Percentiles rank a stretch among this genome's conserved stretches.
Evolutionary conservation across 169 alveolate species (phyloP).

Genomic region (Plasmodium cynomolgi): DNA sequence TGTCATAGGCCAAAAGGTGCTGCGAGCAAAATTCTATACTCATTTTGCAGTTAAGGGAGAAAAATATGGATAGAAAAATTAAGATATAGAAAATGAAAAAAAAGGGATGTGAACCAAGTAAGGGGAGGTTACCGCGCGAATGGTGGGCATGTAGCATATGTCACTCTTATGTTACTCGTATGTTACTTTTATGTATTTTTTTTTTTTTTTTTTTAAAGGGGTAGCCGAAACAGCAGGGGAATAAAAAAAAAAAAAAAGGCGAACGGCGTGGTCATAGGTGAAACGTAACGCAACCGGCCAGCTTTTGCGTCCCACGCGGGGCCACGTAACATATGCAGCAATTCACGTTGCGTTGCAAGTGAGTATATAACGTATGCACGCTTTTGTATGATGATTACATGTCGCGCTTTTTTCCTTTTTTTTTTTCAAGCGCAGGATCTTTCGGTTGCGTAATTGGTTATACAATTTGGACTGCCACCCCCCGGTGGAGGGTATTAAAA

Average conservation of each 20-base stretch:
- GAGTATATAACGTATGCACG: neutral
- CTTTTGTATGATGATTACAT: neutral
- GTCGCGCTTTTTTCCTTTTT: neutral
- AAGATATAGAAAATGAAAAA: neutral
- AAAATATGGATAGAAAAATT: neutral
- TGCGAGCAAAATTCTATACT: slow-evolving; percentile 42
- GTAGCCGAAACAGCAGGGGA: neutral
- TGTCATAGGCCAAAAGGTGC: slow-evolving; percentile 59
- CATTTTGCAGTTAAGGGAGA: neutral
- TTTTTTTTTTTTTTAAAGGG: neutral
- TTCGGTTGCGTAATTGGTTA: neutral
- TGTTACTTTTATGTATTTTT: neutral
- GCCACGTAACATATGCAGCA: neutral
- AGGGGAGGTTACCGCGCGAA: neutral
- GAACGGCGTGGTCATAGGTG: neutral
- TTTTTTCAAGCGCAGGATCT: neutral
- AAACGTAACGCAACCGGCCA: neutral
- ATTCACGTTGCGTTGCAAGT: neutral
- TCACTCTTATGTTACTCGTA: no score
- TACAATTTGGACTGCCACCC: neutral
- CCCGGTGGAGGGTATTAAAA: neutral
- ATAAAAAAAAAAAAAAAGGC: no score
- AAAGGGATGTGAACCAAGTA: neutral
- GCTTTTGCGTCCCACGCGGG: neutral
- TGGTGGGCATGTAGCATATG: neutral